phyloP scores from a whole-genome alignment of 1,284 basidiomycete species.

The Leccinum variabile region DNA sequence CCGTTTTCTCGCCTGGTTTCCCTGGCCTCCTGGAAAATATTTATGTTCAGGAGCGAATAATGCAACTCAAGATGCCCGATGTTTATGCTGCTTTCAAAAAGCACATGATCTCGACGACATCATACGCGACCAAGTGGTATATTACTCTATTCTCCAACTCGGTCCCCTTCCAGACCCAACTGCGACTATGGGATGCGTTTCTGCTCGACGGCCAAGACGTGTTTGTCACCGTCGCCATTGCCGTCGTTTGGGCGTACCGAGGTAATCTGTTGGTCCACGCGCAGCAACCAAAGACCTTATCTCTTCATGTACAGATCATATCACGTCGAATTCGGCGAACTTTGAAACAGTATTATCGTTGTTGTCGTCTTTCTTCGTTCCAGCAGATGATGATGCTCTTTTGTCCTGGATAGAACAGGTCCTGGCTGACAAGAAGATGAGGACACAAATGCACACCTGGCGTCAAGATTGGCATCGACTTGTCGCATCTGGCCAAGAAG shows the following conservation, averaged over 20 bases:
- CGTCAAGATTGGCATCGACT: slow-evolving; percentile 70
- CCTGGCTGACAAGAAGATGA: slow-evolving; percentile 68
- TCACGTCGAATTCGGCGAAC: slow-evolving; percentile 72
- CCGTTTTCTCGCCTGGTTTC: slow-evolving; percentile 92
- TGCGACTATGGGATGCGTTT: slow-evolving; percentile 94
- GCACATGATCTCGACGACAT: slow-evolving; percentile 88
- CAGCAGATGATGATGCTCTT: slow-evolving; percentile 82
- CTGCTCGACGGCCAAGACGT: slow-evolving; percentile 89
- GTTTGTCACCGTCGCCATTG: slow-evolving; percentile 82
- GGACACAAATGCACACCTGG: slow-evolving; percentile 70
- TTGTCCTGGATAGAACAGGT: slow-evolving; percentile 79
- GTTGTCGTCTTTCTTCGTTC: slow-evolving; percentile 89
- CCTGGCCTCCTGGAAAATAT: slow-evolving; percentile 94
- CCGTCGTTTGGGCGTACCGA: slow-evolving; percentile 87
- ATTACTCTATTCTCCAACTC: slow-evolving; percentile 96
- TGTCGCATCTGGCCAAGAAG: slow-evolving; percentile 66
- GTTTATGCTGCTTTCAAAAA: slow-evolving; percentile 85
- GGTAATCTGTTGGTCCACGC: slow-evolving; percentile 45
- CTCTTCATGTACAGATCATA: slow-evolving; percentile 59
- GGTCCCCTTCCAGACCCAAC: slow-evolving; percentile 94
- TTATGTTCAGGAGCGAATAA: slow-evolving; percentile 89
- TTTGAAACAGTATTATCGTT: slow-evolving; percentile 91
- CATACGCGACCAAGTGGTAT: slow-evolving; percentile 99
- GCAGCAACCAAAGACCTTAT: slow-evolving; percentile 4
- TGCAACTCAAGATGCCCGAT: slow-evolving; percentile 82